Conservation (phyloP, 1,139 yeast species). For the Geotrichum bryndzae region DNA sequence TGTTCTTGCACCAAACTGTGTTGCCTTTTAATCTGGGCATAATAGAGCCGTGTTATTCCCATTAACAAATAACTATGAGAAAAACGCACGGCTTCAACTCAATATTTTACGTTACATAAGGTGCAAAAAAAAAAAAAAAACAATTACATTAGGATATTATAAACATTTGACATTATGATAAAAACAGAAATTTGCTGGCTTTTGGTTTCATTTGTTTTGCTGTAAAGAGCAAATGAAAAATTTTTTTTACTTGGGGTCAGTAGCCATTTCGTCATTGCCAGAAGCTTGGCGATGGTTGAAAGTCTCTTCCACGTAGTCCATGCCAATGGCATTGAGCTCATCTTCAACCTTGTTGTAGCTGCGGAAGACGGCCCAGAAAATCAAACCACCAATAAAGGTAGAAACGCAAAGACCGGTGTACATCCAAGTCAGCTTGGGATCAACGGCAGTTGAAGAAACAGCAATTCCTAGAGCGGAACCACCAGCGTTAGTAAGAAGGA, state of each 20-base stretch:
- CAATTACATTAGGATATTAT: too few species aligned
- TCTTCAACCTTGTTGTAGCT: slow-evolving; percentile 56
- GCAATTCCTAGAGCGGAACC: slow-evolving; percentile 75
- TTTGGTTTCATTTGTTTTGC: not conserved
- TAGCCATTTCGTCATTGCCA: not conserved
- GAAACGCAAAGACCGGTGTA: slow-evolving; percentile 58
- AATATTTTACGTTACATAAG: too few species aligned
- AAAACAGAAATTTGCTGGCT: too few species aligned
- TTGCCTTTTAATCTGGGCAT: too few species aligned
- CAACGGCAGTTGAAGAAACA: slow-evolving; percentile 55
- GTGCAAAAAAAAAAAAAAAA: too few species aligned
- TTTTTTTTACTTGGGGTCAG: not conserved
- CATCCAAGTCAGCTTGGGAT: slow-evolving; percentile 66
- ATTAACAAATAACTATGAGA: too few species aligned
- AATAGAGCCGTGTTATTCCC: too few species aligned
- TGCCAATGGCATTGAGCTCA: slow-evolving; percentile 53
- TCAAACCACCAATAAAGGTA: slow-evolving; percentile 52
- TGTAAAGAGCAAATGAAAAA: not conserved
- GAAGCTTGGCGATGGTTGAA: slow-evolving; percentile 11
- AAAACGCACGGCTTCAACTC: too few species aligned
- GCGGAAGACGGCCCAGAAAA: slow-evolving; percentile 58
- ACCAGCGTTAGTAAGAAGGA: slow-evolving; percentile 54
- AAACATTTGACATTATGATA: too few species aligned
- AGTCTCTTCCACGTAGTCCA: slow-evolving; percentile 31
- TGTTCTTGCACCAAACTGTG: too few species aligned